A percentile compares a stretch with the other conserved stretches of the same genome.
Evolutionary conservation across 441 rosid genomes (phyloP).

Genomic region (Populus tomentosa): DNA sequence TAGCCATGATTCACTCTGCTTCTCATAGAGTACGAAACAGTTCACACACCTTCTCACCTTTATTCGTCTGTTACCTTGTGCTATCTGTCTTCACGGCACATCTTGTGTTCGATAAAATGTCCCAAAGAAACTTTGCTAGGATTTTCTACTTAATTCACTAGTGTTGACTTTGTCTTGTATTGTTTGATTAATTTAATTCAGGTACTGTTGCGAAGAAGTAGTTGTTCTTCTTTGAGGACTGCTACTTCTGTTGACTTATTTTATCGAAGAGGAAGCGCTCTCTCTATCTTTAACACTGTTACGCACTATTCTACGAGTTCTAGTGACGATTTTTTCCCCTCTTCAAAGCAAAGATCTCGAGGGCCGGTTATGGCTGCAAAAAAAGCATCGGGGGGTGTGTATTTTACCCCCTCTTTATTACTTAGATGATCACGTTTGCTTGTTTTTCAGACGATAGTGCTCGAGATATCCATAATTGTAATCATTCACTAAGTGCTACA

Average conservation of each 20-base stretch:
- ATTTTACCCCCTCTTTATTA: not conserved
- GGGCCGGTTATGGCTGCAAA: slow-evolving; percentile 96
- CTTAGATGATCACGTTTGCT: slow-evolving; percentile 12
- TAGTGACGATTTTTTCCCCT: slow-evolving; percentile 37
- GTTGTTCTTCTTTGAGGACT: slow-evolving; percentile 43
- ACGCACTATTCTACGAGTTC: slow-evolving; percentile 40
- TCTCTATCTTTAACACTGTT: slow-evolving; percentile 39
- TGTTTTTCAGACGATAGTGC: not conserved
- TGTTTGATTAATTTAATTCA: slow-evolving; percentile 20
- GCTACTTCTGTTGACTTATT: slow-evolving; percentile 33
- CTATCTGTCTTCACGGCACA: slow-evolving; percentile 7
- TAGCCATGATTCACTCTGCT: slow-evolving; percentile 62
- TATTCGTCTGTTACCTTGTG: not conserved
- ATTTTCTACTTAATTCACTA: not conserved
- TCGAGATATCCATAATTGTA: not conserved
- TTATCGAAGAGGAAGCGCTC: slow-evolving; percentile 34
- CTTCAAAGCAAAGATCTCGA: slow-evolving; percentile 80
- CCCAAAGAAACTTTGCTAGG: slow-evolving; percentile 1
- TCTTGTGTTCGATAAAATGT: slow-evolving; percentile 42
- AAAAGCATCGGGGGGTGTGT: slow-evolving; percentile 66
- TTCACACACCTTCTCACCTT: not conserved
- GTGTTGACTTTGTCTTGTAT: not conserved
- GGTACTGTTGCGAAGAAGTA: slow-evolving; percentile 50
- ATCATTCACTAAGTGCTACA: not conserved
- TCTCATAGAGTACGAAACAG: slow-evolving; percentile 39